These are phyloP conservation scores for Neohortaea acidophila DNA, from an alignment of 495 filamentous ascomycete genomes.

Conservation along the genomic window DNA sequence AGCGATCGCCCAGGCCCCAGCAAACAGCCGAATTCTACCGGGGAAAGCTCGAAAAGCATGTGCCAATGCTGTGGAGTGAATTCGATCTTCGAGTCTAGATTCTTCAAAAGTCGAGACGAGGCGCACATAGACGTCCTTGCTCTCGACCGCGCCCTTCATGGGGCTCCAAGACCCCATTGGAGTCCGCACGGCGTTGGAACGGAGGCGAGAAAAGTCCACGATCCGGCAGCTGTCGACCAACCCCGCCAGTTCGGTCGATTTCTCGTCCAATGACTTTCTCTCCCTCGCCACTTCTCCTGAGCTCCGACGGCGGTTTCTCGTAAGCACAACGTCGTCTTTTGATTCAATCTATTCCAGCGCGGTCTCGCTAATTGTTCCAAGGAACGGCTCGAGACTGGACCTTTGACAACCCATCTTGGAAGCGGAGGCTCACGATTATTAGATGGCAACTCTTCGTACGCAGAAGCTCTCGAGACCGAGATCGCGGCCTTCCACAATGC, in stretches of 20 bases:
- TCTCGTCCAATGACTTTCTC: constrained; percentile 48
- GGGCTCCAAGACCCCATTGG: background rate
- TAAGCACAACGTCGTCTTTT: constrained; percentile 19
- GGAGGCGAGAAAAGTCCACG: background rate
- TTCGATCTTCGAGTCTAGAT: too few species aligned
- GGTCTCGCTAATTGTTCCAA: too few species aligned
- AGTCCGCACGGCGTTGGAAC: background rate
- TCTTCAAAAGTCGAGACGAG: background rate
- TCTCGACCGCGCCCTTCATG: background rate
- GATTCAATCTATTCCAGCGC: too few species aligned
- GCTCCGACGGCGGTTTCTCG: constrained; percentile 31
- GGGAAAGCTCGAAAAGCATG: background rate
- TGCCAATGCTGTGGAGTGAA: background rate
- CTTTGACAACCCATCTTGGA: constrained; percentile 33
- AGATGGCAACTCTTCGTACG: constrained; percentile 54
- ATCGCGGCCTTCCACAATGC: constrained; percentile 57
- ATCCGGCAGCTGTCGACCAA: constrained; percentile 32
- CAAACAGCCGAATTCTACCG: background rate
- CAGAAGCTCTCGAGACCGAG: constrained; percentile 45
- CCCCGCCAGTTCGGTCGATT: constrained; percentile 32
- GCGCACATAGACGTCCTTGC: background rate
- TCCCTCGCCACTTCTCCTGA: constrained; percentile 34
- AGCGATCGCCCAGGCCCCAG: too few species aligned
- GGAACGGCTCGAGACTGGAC: too few species aligned
- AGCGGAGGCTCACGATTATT: constrained; percentile 46